Base-by-base conservation (phyloP, 2,329 filamentous ascomycete species). In the Drechslera avenae region DNA sequence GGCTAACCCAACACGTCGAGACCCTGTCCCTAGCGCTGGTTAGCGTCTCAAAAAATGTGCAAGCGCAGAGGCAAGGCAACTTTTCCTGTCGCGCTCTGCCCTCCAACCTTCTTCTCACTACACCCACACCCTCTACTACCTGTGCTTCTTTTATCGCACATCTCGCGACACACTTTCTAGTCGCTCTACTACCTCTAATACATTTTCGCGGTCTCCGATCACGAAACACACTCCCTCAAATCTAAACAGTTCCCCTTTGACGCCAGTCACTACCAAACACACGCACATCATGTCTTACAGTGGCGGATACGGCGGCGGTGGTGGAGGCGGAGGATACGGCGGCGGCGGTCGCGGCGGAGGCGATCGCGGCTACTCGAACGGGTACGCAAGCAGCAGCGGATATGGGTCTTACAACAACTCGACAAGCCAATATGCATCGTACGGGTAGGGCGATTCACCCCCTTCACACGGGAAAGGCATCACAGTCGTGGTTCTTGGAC, bases 231-330 rank as follows among this genome's bases (percentile, higher is more conserved):
- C 57, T 66, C 64, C 46, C 51, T 67, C 47, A 50, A 34, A 43
- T 39, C 35, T 37, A 32, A 51, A 39, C 37, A 53, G 51, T 50
- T 51, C 50, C 52, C 56, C 61, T 59, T 63, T 67, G 53, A 62
- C 53, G 65, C 57, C 68, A 54, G 68, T 71, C 65, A 48, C 62
- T 67, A 72, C 71, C 60, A 60, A 66, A 63, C 57, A 52, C 52
- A 47, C 53, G 39, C 58, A 52, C 70, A 83, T 69, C 72, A 90
- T 90, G 87, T 89, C 87, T 77, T 89, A 90, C 84, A 82, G 85
- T 68, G 72, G 73, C 50, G 71, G 73, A 46, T 71, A 73, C 48
- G 67, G 69, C 56, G 67, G 70, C 50, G 81, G 79, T 83, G 82
- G 84, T 69, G 71, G 72, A 44, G 70, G 72, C 45, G 69, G 72